These are phyloP conservation scores for Botrytis aclada DNA, from an alignment of 2,329 filamentous ascomycete species.

Conservation along the genomic window DNA sequence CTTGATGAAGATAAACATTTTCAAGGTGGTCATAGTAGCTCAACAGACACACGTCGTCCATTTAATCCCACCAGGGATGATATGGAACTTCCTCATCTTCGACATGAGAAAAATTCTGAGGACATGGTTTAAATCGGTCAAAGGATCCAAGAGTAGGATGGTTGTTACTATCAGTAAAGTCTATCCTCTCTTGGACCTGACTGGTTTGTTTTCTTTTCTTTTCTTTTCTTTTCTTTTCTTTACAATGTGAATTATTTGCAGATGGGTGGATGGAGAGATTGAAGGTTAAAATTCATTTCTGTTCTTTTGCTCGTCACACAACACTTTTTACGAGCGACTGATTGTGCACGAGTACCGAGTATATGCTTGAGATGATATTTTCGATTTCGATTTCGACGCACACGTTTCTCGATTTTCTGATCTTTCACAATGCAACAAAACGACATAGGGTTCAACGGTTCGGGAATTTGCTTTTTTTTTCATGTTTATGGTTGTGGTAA, in stretches of 20 bases:
- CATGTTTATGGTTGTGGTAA: not conserved
- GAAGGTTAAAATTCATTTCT: not conserved
- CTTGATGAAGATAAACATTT: slow-evolving; percentile 1
- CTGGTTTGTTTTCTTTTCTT: not conserved
- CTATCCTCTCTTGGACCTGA: not conserved
- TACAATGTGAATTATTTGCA: not conserved
- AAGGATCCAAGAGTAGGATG: not conserved
- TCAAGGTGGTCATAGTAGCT: not conserved
- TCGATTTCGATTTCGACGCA: not conserved
- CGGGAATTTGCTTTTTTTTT: not conserved
- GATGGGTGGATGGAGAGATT: not conserved
- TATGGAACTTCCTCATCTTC: slow-evolving; percentile 6
- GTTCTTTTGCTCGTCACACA: not conserved
- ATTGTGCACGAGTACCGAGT: not conserved
- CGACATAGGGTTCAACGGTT: not conserved
- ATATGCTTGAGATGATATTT: not conserved
- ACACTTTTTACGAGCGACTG: not conserved
- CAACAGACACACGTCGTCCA: not conserved
- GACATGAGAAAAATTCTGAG: not conserved
- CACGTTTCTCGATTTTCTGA: not conserved
- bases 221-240: not conserved
- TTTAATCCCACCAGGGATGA: not conserved
- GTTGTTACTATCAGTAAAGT: not conserved
- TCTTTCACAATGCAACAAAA: not conserved
- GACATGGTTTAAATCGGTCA: not conserved